These are phyloP conservation scores for Cocos nucifera DNA, from an alignment of 176 grass and related monocot species.

Conservation along the genomic window DNA sequence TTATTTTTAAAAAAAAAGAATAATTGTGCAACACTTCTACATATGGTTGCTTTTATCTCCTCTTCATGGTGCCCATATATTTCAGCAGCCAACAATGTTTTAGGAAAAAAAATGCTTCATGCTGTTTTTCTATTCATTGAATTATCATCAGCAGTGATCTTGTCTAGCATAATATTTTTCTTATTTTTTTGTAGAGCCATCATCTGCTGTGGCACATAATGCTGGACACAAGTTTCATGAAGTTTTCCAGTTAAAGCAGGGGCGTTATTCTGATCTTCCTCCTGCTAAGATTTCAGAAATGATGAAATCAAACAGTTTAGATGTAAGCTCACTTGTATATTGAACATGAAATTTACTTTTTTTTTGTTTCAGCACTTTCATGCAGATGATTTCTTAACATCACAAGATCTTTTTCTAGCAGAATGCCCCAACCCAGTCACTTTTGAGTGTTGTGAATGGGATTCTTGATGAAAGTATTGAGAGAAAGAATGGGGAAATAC, in stretches of 20 bases:
- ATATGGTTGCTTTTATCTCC: too few relatives aligned
- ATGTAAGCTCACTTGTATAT: conserved; percentile 34
- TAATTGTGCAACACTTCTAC: too few relatives aligned
- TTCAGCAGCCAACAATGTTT: too few relatives aligned
- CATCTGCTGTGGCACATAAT: conserved; percentile 33
- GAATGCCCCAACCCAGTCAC: conserved; percentile 74
- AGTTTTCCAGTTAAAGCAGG: conserved; percentile 51
- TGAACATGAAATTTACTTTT: not conserved
- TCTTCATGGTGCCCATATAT: too few relatives aligned
- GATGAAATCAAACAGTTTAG: conserved; percentile 60
- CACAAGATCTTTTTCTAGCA: conserved; percentile 21
- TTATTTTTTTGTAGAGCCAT: conserved; percentile 27
- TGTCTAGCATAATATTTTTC: conserved; percentile 4
- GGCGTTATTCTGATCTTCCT: conserved; percentile 51
- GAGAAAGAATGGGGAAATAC: conserved; percentile 63
- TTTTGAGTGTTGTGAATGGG: conserved; percentile 53
- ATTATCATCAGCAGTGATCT: not conserved
- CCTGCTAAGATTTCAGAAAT: conserved; percentile 58
- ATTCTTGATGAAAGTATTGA: conserved; percentile 66
- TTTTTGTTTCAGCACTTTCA: not conserved
- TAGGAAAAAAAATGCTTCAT: too few relatives aligned
- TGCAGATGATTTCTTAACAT: not conserved
- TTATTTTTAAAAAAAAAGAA: too few relatives aligned
- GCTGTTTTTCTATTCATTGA: too few relatives aligned
- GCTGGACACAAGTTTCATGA: conserved; percentile 60